Percentiles rank a stretch among this genome's conserved stretches.
Conservation (phyloP, 345 rosid species). For the Microthlaspi erraticum region DNA sequence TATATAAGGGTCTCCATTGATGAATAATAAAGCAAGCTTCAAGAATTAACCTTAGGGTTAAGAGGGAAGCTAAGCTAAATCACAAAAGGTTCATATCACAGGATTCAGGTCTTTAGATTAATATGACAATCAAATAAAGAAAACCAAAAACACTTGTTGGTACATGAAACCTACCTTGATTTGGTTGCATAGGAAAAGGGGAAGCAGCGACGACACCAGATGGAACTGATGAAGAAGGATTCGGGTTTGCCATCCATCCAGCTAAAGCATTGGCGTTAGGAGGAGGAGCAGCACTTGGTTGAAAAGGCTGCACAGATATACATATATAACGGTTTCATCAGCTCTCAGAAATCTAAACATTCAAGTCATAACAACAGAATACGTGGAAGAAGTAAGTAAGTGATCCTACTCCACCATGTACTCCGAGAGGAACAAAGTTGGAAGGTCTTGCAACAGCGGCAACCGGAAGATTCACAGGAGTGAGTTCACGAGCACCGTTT, state of each 20-base stretch:
- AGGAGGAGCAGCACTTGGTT: constrained; percentile 64
- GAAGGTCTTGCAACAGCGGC: constrained; percentile 80
- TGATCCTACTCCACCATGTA: constrained; percentile 71
- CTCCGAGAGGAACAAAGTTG: constrained; percentile 73
- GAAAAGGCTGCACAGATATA: constrained; percentile 67
- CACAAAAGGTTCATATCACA: too few relatives aligned
- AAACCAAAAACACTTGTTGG: constrained; percentile 1
- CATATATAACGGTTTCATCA: constrained; percentile 28
- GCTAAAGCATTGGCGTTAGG: constrained; percentile 68
- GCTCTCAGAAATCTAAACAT: constrained; percentile 10
- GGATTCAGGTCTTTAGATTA: constrained; percentile 9
- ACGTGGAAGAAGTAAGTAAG: constrained; percentile 20
- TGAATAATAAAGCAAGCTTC: too few relatives aligned
- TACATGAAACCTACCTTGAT: constrained; percentile 38
- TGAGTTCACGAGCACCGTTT: constrained; percentile 77
- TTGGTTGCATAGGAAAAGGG: constrained; percentile 61
- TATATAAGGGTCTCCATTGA: too few relatives aligned
- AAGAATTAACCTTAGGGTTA: too few relatives aligned
- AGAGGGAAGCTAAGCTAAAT: too few relatives aligned
- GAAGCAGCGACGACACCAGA: constrained; percentile 80
- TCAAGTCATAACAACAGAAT: background rate
- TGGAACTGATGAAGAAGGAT: constrained; percentile 80
- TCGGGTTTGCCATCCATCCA: constrained; percentile 86
- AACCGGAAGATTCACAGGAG: constrained; percentile 67
- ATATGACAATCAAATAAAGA: background rate